phyloP scores from a whole-genome alignment of 495 filamentous ascomycete species.

The Aspergillus homomorphus region DNA sequence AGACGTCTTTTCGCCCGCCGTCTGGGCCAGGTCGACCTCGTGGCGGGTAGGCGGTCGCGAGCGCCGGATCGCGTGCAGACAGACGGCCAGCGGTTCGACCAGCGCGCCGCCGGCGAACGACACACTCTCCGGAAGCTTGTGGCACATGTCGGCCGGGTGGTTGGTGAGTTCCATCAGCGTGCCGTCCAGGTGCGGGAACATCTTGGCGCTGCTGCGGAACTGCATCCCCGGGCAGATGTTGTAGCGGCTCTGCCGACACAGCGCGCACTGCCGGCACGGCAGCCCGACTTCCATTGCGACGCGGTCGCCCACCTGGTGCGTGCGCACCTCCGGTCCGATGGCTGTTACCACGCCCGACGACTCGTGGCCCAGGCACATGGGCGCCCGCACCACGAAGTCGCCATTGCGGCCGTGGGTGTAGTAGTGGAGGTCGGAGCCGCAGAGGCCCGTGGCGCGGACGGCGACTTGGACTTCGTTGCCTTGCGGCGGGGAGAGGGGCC shows the following conservation, averaged over 20 bases:
- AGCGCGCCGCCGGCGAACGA: conserved; percentile 69
- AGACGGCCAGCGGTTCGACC: conserved; percentile 76
- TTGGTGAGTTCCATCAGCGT: conserved; percentile 77
- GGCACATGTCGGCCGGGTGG: conserved; percentile 58
- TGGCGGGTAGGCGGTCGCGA: conserved; percentile 48
- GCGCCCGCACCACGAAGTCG: conserved; percentile 69
- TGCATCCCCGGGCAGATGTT: conserved; percentile 81
- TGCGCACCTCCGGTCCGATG: conserved; percentile 49
- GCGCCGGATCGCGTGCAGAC: conserved; percentile 68
- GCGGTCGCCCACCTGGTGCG: conserved; percentile 57
- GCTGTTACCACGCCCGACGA: conserved; percentile 68
- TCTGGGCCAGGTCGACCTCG: conserved; percentile 24
- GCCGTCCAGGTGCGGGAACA: conserved; percentile 75
- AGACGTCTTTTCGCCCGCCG: conserved; percentile 36
- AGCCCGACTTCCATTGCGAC: conserved; percentile 84
- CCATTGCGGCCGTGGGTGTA: conserved; percentile 83
- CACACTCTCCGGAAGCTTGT: conserved; percentile 60
- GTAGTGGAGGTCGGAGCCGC: conserved; percentile 82
- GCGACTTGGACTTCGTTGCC: conserved; percentile 68
- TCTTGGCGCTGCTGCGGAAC: conserved; percentile 77
- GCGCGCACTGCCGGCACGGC: conserved; percentile 66
- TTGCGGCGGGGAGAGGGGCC: conserved; percentile 39
- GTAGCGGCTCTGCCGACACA: conserved; percentile 68
- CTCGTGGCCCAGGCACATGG: conserved; percentile 76
- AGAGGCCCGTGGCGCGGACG: conserved; percentile 73